Conservation (phyloP, 176 grass and related monocot species). For the Musa beccarii region DNA sequence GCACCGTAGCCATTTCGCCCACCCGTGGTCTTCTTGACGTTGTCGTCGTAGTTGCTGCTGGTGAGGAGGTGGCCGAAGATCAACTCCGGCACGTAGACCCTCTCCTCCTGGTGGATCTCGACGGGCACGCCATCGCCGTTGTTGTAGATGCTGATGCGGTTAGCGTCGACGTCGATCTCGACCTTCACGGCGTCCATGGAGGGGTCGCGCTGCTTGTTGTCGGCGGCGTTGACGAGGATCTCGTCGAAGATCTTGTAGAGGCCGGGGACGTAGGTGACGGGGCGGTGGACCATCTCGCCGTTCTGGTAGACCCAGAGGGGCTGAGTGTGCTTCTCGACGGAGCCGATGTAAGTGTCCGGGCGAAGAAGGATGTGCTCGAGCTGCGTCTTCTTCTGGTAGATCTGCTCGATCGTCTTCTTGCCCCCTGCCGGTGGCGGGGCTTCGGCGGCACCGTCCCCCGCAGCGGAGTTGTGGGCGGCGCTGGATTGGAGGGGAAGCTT, state of each 20-base stretch:
- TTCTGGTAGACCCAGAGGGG: constrained; percentile 65
- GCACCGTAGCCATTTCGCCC: constrained; percentile 94
- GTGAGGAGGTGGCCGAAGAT: constrained; percentile 97
- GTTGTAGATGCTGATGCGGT: constrained; percentile 72
- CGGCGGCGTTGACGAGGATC: constrained; percentile 93
- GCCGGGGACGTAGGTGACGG: constrained; percentile 71
- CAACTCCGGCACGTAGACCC: constrained; percentile 83
- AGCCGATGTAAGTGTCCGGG: constrained; percentile 86
- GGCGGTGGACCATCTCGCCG: constrained; percentile 44
- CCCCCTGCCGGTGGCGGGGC: background rate
- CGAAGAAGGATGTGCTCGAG: constrained; percentile 88
- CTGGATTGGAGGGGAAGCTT: constrained; percentile 56
- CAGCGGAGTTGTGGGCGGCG: constrained; percentile 54
- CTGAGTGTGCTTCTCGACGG: constrained; percentile 59
- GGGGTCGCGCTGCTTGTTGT: constrained; percentile 96
- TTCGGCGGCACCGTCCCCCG: background rate
- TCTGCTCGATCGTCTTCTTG: constrained; percentile 75
- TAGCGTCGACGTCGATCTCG: constrained; percentile 45
- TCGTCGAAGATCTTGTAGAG: constrained; percentile 99
- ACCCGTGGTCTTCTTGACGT: constrained; percentile 82
- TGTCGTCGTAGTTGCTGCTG: constrained; percentile 90
- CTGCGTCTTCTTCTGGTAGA: constrained; percentile 88
- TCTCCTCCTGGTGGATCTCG: constrained; percentile 83
- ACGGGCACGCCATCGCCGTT: constrained; percentile 79
- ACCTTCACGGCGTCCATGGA: constrained; percentile 71